Evolutionary conservation across 1,139 yeast species (phyloP).

Genomic region (Diutina neorugosa): DNA sequence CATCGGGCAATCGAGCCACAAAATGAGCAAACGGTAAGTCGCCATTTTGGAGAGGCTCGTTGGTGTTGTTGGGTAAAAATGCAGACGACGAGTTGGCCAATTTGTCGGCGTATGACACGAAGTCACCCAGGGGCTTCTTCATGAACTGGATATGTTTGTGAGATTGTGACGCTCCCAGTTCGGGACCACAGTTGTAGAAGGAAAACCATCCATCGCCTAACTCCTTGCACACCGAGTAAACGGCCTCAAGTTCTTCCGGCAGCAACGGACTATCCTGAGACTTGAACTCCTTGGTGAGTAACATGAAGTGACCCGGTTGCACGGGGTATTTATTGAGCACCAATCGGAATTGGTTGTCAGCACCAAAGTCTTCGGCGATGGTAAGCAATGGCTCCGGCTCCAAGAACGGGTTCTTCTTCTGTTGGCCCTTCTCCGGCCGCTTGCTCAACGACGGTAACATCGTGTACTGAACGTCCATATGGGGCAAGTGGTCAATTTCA

Average conservation of each 20-base stretch:
- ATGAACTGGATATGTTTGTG: constrained; percentile 88
- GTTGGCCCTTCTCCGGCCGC: constrained; percentile 41
- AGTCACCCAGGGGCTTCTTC: constrained; percentile 20
- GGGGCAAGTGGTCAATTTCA: constrained; percentile 7
- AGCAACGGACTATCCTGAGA: constrained; percentile 63
- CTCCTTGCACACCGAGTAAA: constrained; percentile 36
- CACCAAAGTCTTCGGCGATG: constrained; percentile 36
- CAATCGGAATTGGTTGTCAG: constrained; percentile 39
- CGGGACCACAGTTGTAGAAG: constrained; percentile 78
- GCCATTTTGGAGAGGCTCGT: constrained; percentile 50
- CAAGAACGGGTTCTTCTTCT: constrained; percentile 56
- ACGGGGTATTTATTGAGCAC: constrained; percentile 83
- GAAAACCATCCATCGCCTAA: constrained; percentile 40
- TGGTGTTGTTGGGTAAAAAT: constrained; percentile 38
- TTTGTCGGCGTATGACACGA: constrained; percentile 48
- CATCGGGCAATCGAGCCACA: constrained; percentile 50
- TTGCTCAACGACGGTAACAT: constrained; percentile 31
- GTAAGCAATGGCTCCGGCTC: constrained; percentile 71
- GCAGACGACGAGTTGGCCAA: constrained; percentile 35
- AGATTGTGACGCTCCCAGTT: constrained; percentile 86
- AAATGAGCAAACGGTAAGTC: constrained; percentile 75
- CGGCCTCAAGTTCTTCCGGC: constrained; percentile 51
- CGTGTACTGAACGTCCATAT: constrained; percentile 16
- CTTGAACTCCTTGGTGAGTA: constrained; percentile 62
- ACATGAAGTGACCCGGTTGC: constrained; percentile 61